phyloP scores from a whole-genome alignment of 139 green algal species.

The Tetradesmus lagerheimii region DNA sequence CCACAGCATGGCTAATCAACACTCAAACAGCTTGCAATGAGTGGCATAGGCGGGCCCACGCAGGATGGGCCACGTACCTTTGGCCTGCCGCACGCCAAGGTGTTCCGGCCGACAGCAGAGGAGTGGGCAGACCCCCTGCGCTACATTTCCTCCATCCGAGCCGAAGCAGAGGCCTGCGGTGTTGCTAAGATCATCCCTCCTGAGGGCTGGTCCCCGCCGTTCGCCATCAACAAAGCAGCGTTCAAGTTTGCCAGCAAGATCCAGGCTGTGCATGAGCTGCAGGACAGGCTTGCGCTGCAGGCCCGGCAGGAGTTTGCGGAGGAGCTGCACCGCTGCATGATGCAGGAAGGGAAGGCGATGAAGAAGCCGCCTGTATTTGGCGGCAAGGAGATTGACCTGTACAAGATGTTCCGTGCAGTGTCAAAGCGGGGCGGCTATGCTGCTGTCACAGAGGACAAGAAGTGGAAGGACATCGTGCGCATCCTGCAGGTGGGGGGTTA shows the following conservation, averaged over 20 bases:
- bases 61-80: constrained; percentile 28
- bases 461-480: constrained; percentile 81
- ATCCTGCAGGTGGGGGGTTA: constrained; percentile 71
- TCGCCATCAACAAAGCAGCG: constrained; percentile 66
- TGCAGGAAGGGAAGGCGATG: constrained; percentile 53
- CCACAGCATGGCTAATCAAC: not conserved
- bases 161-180: constrained; percentile 74
- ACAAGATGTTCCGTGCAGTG: constrained; percentile 74
- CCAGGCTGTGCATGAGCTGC: constrained; percentile 87
- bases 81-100: constrained; percentile 62
- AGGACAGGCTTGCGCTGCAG: constrained; percentile 19
- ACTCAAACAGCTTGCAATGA: not conserved
- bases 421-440: constrained; percentile 77
- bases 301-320: constrained; percentile 64
- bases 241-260: constrained; percentile 81
- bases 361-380: constrained; percentile 72
- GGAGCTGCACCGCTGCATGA: constrained; percentile 71
- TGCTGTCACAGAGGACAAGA: constrained; percentile 72
- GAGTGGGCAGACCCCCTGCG: constrained; percentile 76
- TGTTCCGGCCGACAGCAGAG: constrained; percentile 76
- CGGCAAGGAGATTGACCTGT: constrained; percentile 83
- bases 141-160: constrained; percentile 78
- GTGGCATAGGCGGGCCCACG: not conserved
- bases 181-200: constrained; percentile 88
- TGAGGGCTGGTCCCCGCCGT: constrained; percentile 72